Percentiles rank a stretch among this genome's conserved stretches.
Evolutionary conservation across 148 eudicot species (phyloP).

Genomic region (Rhododendron molle): DNA sequence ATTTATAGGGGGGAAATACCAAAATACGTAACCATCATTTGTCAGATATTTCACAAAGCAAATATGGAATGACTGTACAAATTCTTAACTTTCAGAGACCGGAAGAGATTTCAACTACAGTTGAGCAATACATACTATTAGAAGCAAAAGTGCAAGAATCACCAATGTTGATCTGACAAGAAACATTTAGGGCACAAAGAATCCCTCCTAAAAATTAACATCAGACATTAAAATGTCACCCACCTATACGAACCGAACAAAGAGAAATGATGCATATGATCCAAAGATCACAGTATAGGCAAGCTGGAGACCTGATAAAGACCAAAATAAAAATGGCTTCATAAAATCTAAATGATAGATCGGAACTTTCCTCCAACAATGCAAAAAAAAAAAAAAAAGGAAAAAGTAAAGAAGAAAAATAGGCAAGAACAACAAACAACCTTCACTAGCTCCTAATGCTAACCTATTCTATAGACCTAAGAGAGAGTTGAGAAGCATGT

Average conservation of each 20-base stretch:
- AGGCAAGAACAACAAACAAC: background rate
- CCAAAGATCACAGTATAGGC: slow-evolving; percentile 89
- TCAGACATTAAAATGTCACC: slow-evolving; percentile 10
- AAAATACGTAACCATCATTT: background rate
- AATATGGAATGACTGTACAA: background rate
- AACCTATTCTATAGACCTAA: background rate
- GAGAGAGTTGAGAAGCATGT: slow-evolving; percentile 16
- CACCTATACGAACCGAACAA: slow-evolving; percentile 71
- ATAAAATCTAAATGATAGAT: background rate
- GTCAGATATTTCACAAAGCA: background rate
- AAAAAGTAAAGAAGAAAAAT: background rate
- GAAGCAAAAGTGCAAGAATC: background rate
- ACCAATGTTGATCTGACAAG: background rate
- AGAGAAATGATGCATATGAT: slow-evolving; percentile 82
- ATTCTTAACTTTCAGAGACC: background rate
- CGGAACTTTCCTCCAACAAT: background rate
- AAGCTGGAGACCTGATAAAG: slow-evolving; percentile 77
- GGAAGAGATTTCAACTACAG: background rate
- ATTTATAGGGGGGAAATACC: background rate
- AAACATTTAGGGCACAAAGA: background rate
- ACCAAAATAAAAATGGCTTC: slow-evolving; percentile 9
- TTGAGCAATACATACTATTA: background rate
- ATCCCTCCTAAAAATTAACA: background rate
- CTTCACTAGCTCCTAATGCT: background rate
- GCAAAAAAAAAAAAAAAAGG: background rate